Conservation (phyloP, 2,329 filamentous ascomycete genomes). For the Ilyonectria mors-panacis region DNA sequence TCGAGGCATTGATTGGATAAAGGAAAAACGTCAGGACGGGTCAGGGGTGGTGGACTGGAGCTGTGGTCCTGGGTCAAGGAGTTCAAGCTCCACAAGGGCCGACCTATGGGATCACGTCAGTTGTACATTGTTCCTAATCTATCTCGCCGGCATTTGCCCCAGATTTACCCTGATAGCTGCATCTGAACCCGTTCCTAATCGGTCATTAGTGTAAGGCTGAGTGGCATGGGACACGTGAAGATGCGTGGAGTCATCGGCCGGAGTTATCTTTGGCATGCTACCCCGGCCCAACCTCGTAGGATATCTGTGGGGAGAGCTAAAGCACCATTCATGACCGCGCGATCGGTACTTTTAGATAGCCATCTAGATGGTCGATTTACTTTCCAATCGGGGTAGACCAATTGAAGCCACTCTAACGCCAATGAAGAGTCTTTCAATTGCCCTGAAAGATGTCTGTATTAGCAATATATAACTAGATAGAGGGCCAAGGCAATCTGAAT, state of each 20-base stretch:
- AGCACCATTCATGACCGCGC: background rate
- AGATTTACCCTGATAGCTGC: background rate
- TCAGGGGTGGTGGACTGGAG: too few species aligned
- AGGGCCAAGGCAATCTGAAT: too few species aligned
- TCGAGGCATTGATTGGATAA: constrained; percentile 15
- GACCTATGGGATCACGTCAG: background rate
- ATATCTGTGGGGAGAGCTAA: background rate
- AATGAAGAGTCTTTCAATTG: background rate
- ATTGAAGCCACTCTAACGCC: too few species aligned
- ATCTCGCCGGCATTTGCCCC: background rate
- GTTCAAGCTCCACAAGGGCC: background rate
- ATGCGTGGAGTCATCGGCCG: background rate
- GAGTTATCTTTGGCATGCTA: background rate
- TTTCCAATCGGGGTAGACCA: background rate
- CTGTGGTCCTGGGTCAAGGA: background rate
- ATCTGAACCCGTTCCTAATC: background rate
- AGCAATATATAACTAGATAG: background rate
- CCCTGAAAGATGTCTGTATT: background rate
- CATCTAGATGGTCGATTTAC: constrained; percentile 2
- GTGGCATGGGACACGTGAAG: background rate
- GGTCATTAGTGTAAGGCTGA: background rate
- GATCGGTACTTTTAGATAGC: background rate
- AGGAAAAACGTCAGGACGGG: background rate
- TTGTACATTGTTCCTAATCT: background rate
- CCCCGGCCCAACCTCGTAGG: background rate